phyloP scores from a whole-genome alignment of 2,329 filamentous ascomycete species.

The Mollisia scopiformis region DNA sequence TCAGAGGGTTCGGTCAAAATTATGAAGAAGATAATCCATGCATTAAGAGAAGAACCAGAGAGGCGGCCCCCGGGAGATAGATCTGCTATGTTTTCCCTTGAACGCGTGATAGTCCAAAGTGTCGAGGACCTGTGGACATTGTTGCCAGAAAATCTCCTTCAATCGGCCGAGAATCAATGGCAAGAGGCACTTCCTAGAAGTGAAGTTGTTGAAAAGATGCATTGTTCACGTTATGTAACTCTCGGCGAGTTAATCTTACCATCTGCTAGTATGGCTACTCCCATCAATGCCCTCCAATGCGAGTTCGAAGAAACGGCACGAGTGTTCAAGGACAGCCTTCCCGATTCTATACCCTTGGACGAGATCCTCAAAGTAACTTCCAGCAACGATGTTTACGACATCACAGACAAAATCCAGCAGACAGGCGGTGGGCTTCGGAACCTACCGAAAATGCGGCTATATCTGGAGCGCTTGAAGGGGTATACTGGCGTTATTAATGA shows the following conservation, averaged over 20 bases:
- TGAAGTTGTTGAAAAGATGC: not conserved
- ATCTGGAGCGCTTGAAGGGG: conserved; percentile 32
- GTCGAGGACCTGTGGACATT: conserved; percentile 2
- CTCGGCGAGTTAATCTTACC: conserved; percentile 1
- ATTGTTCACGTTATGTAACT: too few species aligned
- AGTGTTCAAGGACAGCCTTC: conserved; percentile 4
- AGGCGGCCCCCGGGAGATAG: not conserved
- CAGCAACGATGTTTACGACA: conserved; percentile 39
- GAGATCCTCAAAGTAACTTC: conserved; percentile 20
- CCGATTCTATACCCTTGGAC: not conserved
- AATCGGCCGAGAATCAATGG: conserved; percentile 3
- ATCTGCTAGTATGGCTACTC: conserved; percentile 1
- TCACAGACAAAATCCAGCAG: conserved; percentile 37
- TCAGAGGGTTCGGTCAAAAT: conserved; percentile 3
- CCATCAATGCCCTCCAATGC: not conserved
- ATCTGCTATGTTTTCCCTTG: conserved; percentile 1
- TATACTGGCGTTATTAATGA: conserved; percentile 36
- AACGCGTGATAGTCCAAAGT: conserved; percentile 1
- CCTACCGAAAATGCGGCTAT: conserved; percentile 37
- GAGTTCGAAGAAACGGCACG: not conserved
- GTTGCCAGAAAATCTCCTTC: conserved; percentile 2
- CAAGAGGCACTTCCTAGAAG: not conserved
- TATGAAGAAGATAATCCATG: not conserved
- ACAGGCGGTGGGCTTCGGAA: conserved; percentile 32
- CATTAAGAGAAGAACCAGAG: conserved; percentile 4